These are phyloP conservation scores for Heliosperma pusillum DNA, from an alignment of 148 eudicot genomes.

Conservation along the genomic window DNA sequence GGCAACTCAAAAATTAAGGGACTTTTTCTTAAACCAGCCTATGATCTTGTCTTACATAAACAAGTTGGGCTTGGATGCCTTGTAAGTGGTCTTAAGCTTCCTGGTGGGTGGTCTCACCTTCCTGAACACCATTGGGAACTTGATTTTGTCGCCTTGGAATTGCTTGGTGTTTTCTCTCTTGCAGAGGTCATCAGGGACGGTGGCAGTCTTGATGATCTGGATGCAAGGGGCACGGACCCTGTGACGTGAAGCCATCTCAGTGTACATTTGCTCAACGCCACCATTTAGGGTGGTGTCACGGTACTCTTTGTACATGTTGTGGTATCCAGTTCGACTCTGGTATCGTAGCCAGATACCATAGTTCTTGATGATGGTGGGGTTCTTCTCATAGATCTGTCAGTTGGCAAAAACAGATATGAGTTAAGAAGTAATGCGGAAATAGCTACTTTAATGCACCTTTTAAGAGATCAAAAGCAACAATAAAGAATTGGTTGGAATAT, in stretches of 20 bases:
- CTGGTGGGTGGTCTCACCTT: slow-evolving; percentile 77
- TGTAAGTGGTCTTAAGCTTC: slow-evolving; percentile 87
- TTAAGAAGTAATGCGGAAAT: not conserved
- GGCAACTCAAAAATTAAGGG: not conserved
- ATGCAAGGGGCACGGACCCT: slow-evolving; percentile 73
- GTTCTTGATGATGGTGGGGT: slow-evolving; percentile 79
- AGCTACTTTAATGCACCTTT: no score
- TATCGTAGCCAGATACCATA: slow-evolving; percentile 84
- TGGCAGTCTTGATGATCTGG: slow-evolving; percentile 80
- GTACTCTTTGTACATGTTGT: slow-evolving; percentile 94
- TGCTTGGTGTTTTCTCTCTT: slow-evolving; percentile 78
- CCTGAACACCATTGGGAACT: slow-evolving; percentile 75
- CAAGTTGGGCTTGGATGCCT: slow-evolving; percentile 78
- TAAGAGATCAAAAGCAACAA: no score
- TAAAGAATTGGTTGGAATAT: no score
- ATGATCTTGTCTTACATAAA: slow-evolving; percentile 43
- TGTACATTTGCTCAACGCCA: slow-evolving; percentile 80
- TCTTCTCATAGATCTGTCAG: slow-evolving; percentile 69
- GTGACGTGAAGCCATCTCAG: slow-evolving; percentile 93
- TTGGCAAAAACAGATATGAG: not conserved
- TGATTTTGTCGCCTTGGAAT: slow-evolving; percentile 65
- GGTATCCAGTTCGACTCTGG: slow-evolving; percentile 82
- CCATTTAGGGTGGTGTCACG: slow-evolving; percentile 81
- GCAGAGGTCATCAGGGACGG: slow-evolving; percentile 75
- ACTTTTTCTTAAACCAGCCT: no score